These are phyloP conservation scores for Lactifluus echinatus DNA, from an alignment of 768 basidiomycete species.

Conservation along the genomic window DNA sequence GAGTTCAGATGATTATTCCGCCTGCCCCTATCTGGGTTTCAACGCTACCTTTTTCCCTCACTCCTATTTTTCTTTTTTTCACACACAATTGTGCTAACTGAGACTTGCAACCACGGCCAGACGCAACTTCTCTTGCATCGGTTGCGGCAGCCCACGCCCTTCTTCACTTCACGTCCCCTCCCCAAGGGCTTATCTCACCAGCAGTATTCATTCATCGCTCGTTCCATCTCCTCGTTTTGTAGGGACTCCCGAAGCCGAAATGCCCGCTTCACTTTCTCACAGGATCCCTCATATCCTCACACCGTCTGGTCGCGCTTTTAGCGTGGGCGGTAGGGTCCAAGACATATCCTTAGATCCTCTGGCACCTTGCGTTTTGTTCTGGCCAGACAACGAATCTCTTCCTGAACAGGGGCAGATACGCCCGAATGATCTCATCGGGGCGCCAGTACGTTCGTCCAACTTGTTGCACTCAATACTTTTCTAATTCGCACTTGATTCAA, in stretches of 20 bases:
- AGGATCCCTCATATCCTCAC: slow-evolving; percentile 48
- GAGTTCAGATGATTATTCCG: slow-evolving; percentile 30
- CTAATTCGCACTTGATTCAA: too few species aligned
- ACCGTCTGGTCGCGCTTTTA: slow-evolving; percentile 72
- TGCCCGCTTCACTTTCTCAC: slow-evolving; percentile 14
- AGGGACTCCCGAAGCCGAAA: slow-evolving; percentile 5
- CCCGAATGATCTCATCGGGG: slow-evolving; percentile 44
- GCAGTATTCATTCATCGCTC: slow-evolving; percentile 21
- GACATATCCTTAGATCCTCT: slow-evolving; percentile 69
- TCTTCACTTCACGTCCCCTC: slow-evolving; percentile 24
- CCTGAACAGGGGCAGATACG: slow-evolving; percentile 72
- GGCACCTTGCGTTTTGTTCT: slow-evolving; percentile 74
- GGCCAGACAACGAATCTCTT: slow-evolving; percentile 84
- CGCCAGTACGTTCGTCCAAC: slow-evolving; percentile 51
- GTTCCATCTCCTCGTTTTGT: slow-evolving; percentile 13
- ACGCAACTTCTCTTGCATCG: slow-evolving; percentile 70
- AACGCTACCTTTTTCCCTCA: slow-evolving; percentile 5
- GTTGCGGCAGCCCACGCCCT: slow-evolving; percentile 56
- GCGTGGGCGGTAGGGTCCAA: slow-evolving; percentile 68
- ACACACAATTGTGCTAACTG: slow-evolving; percentile 28
- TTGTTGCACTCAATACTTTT: too few species aligned
- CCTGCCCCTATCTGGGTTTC: slow-evolving; percentile 25
- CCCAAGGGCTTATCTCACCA: slow-evolving; percentile 24
- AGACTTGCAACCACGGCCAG: slow-evolving; percentile 38
- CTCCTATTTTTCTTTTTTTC: slow-evolving; percentile 18